Base-by-base conservation (phyloP, 2,329 filamentous ascomycete genomes). In the Meredithiella fracta region DNA sequence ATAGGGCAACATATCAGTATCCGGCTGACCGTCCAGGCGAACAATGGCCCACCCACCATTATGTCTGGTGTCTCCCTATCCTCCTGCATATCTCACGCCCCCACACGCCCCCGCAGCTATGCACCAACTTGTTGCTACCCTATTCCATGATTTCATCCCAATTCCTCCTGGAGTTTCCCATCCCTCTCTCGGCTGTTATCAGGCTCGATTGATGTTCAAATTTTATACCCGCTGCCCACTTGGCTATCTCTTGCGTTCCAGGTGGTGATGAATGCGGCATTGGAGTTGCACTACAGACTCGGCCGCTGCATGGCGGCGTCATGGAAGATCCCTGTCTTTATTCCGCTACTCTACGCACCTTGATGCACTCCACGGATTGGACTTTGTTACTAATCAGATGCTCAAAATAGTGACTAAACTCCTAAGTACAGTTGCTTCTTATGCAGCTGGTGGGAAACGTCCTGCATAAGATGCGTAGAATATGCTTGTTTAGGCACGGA, bases 231-330 rank as follows among this genome's bases (percentile, higher is more conserved):
- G 29, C 29, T 34, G 5, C 29, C 11, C 29, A 5, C 44, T 26
- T 25, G 11, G 44, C 11, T 49, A 23, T 3, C 11, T 49, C 15
- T 49, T 49, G 44, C 44, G 22, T 14, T 14, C 22, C 17, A 8
- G 44, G 22, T 8, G 8, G 29, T 34, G 40, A 26, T 49, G 44
- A 26, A 25, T 15, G 44, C 22, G 44, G 44, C 9, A 49, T 49
- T 49, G 44, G 22, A 49, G 44, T 49, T 49, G 44, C 22, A 49
- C 44, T 42, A 42, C 38, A 42, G 38, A 42, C 38, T 42, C 38
- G 38, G 38, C 38, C 44, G 44, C 44, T 49, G 44, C 44, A 23
- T 49, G 44, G 22, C 22, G 44, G 20, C 8, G 44, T 15, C 44
- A 49, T 49, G 44, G 44, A 49, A 49, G 20, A 49, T 49, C 44